Conservation (phyloP, 495 filamentous ascomycete species). For the Aspergillus panamensis region DNA sequence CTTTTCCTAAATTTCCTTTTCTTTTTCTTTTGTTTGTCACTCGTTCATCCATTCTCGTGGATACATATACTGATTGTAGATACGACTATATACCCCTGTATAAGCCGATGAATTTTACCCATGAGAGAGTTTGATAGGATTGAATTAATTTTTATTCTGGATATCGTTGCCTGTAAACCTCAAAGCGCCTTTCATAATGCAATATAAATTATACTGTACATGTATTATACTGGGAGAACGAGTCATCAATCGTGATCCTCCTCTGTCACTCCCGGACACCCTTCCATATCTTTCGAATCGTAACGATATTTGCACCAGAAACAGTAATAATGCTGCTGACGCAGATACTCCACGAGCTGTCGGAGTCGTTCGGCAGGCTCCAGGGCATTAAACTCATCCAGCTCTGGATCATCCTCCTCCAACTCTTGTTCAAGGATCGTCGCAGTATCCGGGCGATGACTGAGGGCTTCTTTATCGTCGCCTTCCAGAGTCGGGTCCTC, state of each 20-base stretch:
- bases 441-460: slow-evolving; percentile 37
- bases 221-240: neutral
- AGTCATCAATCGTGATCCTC: slow-evolving; percentile 77
- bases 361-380: slow-evolving; percentile 59
- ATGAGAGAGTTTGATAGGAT: neutral
- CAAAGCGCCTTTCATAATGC: neutral
- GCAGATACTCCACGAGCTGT: slow-evolving; percentile 62
- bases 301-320: slow-evolving; percentile 95
- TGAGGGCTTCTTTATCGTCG: slow-evolving; percentile 56
- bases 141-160: neutral
- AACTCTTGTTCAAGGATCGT: slow-evolving; percentile 57
- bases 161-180: neutral
- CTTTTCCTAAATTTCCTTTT: neutral
- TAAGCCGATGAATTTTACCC: neutral
- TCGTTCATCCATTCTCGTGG: neutral
- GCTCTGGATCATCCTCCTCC: slow-evolving; percentile 78
- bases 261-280: slow-evolving; percentile 85
- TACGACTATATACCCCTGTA: slow-evolving; percentile 16
- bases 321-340: slow-evolving; percentile 75
- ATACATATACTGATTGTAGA: slow-evolving; percentile 11
- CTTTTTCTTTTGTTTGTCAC: neutral
- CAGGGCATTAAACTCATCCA: slow-evolving; percentile 78
- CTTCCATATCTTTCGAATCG: slow-evolving; percentile 65
- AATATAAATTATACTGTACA: slow-evolving; percentile 2
- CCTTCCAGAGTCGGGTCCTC: slow-evolving; percentile 52